Percentiles rank a stretch among this genome's conserved stretches.
phyloP scores from a whole-genome alignment of 1,139 yeast genomes.

The Diutina sp. region DNA sequence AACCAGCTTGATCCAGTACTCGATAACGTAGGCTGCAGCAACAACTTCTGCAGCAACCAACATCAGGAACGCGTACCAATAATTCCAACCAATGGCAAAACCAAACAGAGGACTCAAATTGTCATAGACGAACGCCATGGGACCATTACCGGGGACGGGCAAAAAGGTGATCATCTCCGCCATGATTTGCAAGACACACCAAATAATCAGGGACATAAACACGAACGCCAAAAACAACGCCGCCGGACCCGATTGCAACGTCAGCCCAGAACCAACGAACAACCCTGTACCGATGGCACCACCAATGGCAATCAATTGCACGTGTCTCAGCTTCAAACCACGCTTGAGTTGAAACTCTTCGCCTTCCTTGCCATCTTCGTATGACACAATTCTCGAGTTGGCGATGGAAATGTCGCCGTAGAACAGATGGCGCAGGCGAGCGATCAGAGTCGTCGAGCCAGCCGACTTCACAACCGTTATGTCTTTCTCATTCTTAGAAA shows the following conservation, averaged over 20 bases:
- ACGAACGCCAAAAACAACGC: slow-evolving; percentile 20
- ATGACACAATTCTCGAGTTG: background rate
- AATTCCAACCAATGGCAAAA: slow-evolving; percentile 29
- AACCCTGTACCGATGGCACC: slow-evolving; percentile 4
- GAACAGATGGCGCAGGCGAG: background rate
- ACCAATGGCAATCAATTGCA: slow-evolving; percentile 3
- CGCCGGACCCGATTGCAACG: slow-evolving; percentile 24
- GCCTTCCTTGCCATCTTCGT: background rate
- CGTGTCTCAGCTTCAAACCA: slow-evolving; percentile 5
- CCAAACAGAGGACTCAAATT: slow-evolving; percentile 57
- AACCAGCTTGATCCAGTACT: slow-evolving; percentile 46
- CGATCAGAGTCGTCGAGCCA: background rate
- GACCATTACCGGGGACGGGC: slow-evolving; percentile 44
- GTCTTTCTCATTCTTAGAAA: background rate
- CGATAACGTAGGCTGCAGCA: slow-evolving; percentile 30
- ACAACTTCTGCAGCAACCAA: slow-evolving; percentile 32
- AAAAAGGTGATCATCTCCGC: slow-evolving; percentile 51
- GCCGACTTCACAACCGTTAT: background rate
- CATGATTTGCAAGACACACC: slow-evolving; percentile 39
- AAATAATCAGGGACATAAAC: slow-evolving; percentile 27
- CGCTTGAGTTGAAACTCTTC: background rate
- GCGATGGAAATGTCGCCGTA: background rate
- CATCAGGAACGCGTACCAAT: slow-evolving; percentile 29
- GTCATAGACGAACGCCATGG: slow-evolving; percentile 39
- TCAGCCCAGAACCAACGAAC: slow-evolving; percentile 10